Conservation (phyloP, 148 eudicot species). For the Vaccinium darrowii region DNA sequence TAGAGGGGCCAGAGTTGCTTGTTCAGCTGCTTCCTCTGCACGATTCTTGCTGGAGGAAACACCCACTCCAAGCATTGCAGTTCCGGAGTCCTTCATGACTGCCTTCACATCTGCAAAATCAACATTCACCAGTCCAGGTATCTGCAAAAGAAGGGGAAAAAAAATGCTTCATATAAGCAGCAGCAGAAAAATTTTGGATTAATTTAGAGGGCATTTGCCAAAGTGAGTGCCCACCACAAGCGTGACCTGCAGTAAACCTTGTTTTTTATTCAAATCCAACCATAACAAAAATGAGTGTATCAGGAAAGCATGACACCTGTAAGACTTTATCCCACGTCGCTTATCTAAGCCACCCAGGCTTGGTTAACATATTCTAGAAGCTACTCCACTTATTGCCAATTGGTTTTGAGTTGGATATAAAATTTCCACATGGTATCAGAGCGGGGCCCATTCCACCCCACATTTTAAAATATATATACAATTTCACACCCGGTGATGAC, state of each 20-base stretch:
- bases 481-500: too few species aligned
- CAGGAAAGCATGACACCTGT: not conserved
- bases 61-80: conserved; percentile 99
- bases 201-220: conserved; percentile 6
- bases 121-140: conserved; percentile 97
- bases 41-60: conserved; percentile 98
- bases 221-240: not conserved
- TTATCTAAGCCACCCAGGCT: too few species aligned
- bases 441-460: too few species aligned
- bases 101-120: conserved; percentile 99
- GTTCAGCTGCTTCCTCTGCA: conserved; percentile 99
- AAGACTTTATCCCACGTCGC: too few species aligned
- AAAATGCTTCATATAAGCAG: not conserved
- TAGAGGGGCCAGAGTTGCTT: conserved; percentile 95
- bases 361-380: too few species aligned
- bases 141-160: conserved; percentile 39
- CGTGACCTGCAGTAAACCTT: not conserved
- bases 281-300: not conserved
- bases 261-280: conserved; percentile 7
- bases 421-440: too few species aligned
- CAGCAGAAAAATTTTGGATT: not conserved
- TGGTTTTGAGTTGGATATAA: too few species aligned
- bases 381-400: too few species aligned
- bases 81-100: conserved; percentile 96
- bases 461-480: too few species aligned